These are phyloP conservation scores for Arabis alpina DNA, from an alignment of 345 rosid genomes.

Conservation along the genomic window DNA sequence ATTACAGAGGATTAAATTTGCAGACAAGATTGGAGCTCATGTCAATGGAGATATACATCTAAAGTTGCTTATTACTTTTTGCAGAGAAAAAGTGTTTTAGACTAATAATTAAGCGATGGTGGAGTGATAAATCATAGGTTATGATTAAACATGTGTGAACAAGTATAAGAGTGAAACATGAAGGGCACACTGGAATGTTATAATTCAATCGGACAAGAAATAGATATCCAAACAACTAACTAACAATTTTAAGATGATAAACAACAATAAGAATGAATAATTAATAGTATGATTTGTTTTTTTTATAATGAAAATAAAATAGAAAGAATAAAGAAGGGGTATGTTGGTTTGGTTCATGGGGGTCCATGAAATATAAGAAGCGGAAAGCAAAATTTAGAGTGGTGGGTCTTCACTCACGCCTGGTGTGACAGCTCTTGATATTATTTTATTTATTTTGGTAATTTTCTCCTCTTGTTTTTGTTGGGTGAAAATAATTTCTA, in stretches of 20 bases:
- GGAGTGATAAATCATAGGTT: conserved; percentile 34
- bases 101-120: conserved; percentile 33
- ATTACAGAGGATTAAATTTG: conserved; percentile 5
- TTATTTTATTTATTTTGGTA: neutral
- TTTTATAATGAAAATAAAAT: neutral
- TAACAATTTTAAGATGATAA: neutral
- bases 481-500: neutral
- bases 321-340: conserved; percentile 25
- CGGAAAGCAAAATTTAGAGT: conserved; percentile 42
- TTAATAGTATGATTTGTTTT: neutral
- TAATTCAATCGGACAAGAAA: neutral
- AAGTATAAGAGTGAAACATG: conserved; percentile 20
- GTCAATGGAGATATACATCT: neutral
- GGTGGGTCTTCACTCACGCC: conserved; percentile 45
- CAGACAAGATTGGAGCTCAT: conserved; percentile 23
- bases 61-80: conserved; percentile 8
- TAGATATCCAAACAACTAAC: conserved; percentile 29
- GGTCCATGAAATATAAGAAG: conserved; percentile 38
- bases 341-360: conserved; percentile 42
- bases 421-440: conserved; percentile 28
- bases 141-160: conserved; percentile 25
- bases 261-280: neutral
- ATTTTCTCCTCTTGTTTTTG: neutral
- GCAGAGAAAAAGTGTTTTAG: conserved; percentile 31
- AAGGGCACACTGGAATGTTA: conserved; percentile 21